Evolutionary conservation across 805 yeast genomes (phyloP).

Genomic region (Scheffersomyces stipitis): DNA sequence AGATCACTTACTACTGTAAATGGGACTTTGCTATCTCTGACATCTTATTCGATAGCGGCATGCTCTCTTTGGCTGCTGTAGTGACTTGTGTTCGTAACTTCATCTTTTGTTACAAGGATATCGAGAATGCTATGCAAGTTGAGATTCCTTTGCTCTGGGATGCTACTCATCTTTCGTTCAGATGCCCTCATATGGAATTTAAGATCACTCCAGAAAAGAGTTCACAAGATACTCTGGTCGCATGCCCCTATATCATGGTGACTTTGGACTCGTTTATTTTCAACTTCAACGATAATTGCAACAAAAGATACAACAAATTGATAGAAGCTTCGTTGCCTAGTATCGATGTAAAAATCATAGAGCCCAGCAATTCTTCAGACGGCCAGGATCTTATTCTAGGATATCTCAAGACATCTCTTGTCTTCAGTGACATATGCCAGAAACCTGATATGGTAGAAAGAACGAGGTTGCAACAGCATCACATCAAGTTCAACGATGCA

Average conservation of each 20-base stretch:
- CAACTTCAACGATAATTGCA: conserved; percentile 68
- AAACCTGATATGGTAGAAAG: conserved; percentile 48
- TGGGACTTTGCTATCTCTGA: conserved; percentile 82
- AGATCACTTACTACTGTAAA: conserved; percentile 83
- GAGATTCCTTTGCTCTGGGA: conserved; percentile 62
- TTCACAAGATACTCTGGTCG: conserved; percentile 24
- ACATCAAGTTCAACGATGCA: conserved; percentile 70
- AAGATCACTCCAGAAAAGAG: too few species aligned
- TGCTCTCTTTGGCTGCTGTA: conserved; percentile 46
- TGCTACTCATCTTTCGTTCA: conserved; percentile 62
- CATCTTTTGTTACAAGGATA: conserved; percentile 64
- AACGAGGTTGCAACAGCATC: conserved; percentile 58
- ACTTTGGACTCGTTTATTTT: conserved; percentile 30
- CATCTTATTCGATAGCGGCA: conserved; percentile 51
- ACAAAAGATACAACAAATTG: conserved; percentile 58
- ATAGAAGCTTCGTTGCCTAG: conserved; percentile 50
- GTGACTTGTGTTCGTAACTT: conserved; percentile 45
- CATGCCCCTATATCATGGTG: conserved; percentile 11
- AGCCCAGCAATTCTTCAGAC: conserved; percentile 7
- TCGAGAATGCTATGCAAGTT: conserved; percentile 70
- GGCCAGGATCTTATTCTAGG: conserved; percentile 26
- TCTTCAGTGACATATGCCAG: conserved; percentile 58
- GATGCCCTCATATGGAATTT: conserved; percentile 48
- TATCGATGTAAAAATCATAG: conserved; percentile 33
- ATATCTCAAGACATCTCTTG: conserved; percentile 56